Conservation (phyloP, 345 rosid genomes). For the Eutrema yunnanense region DNA sequence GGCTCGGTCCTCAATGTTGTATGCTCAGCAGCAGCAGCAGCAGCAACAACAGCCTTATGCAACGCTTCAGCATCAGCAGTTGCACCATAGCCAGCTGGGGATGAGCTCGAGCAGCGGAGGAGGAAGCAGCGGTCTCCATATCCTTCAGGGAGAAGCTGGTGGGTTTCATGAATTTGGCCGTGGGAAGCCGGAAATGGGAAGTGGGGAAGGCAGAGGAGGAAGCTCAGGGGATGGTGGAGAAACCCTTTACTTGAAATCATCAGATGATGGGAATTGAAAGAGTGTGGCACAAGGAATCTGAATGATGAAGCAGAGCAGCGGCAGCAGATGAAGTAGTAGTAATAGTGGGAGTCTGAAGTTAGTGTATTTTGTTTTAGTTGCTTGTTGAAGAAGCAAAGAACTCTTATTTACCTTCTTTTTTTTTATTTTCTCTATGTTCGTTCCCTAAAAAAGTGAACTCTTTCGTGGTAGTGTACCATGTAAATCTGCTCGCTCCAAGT, state of each 20-base stretch:
- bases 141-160: conserved; percentile 33
- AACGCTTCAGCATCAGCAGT: conserved; percentile 76
- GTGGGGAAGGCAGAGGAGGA: conserved; percentile 75
- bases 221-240: conserved; percentile 88
- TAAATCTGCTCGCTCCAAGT: conserved; percentile 27
- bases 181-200: conserved; percentile 84
- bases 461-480: conserved; percentile 29
- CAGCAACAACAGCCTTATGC: conserved; percentile 46
- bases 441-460: conserved; percentile 19
- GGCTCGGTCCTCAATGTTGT: conserved; percentile 85
- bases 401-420: conserved; percentile 2
- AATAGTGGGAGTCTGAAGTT: conserved; percentile 21
- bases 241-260: conserved; percentile 75
- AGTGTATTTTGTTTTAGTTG: conserved; percentile 15
- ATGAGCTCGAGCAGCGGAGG: conserved; percentile 76
- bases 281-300: conserved; percentile 20
- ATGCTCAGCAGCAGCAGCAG: conserved; percentile 49
- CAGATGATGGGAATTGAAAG: conserved; percentile 64
- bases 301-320: conserved; percentile 9
- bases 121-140: conserved; percentile 51
- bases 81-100: conserved; percentile 91
- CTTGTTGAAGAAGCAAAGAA: conserved; percentile 20
- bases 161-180: conserved; percentile 80
- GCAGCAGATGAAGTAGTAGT: conserved; percentile 14
- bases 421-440: conserved; percentile 8